A percentile compares a stretch with the other conserved stretches of the same genome.
phyloP scores from a whole-genome alignment of 331 rosid species.

The Quercus tomentella region DNA sequence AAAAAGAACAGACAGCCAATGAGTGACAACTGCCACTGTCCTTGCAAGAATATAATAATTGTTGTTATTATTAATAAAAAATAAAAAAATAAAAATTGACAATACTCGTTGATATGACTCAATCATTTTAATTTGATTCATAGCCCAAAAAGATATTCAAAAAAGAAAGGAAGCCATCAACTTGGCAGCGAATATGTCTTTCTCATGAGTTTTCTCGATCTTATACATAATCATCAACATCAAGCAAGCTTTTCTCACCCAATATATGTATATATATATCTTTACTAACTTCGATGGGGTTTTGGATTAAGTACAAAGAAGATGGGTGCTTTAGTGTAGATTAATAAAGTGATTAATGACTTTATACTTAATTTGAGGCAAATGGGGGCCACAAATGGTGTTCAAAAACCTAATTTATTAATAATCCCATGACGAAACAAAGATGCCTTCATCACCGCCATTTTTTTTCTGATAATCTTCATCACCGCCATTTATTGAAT shows the following conservation, averaged over 20 bases:
- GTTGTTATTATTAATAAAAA: too few relatives aligned
- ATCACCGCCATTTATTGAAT: slow-evolving; percentile 27
- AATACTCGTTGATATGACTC: background rate
- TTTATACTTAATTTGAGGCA: slow-evolving; percentile 9
- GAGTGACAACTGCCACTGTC: background rate
- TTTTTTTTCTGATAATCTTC: background rate
- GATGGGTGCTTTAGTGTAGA: slow-evolving; percentile 7
- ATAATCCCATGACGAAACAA: slow-evolving; percentile 18
- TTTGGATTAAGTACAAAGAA: slow-evolving; percentile 27
- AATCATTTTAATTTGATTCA: background rate
- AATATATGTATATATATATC: background rate
- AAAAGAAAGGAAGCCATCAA: background rate
- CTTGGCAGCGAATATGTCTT: background rate
- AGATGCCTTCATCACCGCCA: slow-evolving; percentile 26
- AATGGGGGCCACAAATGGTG: slow-evolving; percentile 13
- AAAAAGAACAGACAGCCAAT: background rate
- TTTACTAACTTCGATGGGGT: slow-evolving; percentile 22
- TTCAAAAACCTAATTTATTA: slow-evolving; percentile 46
- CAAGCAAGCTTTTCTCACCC: slow-evolving; percentile 16
- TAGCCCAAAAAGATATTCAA: background rate
- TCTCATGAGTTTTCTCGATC: slow-evolving; percentile 4
- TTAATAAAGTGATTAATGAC: slow-evolving; percentile 21
- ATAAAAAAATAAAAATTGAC: background rate
- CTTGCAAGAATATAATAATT: background rate
- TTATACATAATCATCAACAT: background rate